Conservation (phyloP, 805 yeast genomes). For the Grigorovia humatica region DNA sequence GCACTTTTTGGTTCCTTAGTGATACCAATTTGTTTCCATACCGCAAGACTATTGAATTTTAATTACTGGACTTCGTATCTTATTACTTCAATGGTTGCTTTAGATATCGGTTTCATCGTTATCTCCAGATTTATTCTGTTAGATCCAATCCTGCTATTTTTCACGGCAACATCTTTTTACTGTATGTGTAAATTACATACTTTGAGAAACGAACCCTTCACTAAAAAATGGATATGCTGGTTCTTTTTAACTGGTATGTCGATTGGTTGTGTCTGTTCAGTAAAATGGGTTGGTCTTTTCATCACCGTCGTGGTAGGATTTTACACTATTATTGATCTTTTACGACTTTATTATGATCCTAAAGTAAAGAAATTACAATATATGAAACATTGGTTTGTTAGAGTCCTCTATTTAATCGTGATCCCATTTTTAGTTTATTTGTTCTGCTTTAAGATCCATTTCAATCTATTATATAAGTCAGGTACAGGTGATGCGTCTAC, state of each 20-base stretch:
- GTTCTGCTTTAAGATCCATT: constrained; percentile 71
- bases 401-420: constrained; percentile 56
- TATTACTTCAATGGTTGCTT: constrained; percentile 65
- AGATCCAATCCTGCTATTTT: constrained; percentile 84
- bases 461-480: constrained; percentile 57
- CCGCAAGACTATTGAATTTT: constrained; percentile 68
- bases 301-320: constrained; percentile 51
- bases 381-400: constrained; percentile 57
- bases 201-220: constrained; percentile 42
- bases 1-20: constrained; percentile 75
- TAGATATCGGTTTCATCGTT: constrained; percentile 76
- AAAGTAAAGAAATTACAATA: constrained; percentile 30
- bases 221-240: constrained; percentile 67
- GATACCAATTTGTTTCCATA: constrained; percentile 79
- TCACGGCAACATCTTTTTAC: constrained; percentile 75
- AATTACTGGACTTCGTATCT: constrained; percentile 66
- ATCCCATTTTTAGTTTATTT: constrained; percentile 65
- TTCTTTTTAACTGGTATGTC: constrained; percentile 51
- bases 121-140: constrained; percentile 81
- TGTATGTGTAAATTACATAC: constrained; percentile 65
- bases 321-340: constrained; percentile 45
- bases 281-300: constrained; percentile 78
- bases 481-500: constrained; percentile 94
- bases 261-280: constrained; percentile 75
- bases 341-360: constrained; percentile 32